Evolutionary conservation across 1,284 basidiomycete genomes (phyloP).

Genomic region (Agaricales sp.): DNA sequence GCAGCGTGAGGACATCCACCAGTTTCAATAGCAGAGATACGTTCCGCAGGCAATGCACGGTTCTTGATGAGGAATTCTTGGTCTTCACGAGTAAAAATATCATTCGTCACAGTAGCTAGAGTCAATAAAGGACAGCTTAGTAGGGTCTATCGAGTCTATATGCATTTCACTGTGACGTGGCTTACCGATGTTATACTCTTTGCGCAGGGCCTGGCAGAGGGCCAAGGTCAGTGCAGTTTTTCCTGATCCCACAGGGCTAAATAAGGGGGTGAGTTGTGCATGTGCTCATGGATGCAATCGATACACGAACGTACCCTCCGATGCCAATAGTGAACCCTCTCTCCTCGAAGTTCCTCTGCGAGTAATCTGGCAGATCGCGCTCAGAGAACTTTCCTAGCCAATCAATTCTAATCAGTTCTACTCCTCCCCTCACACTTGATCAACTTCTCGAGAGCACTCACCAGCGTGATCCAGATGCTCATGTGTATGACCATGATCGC

Average conservation of each 20-base stretch:
- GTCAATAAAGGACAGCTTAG: slow-evolving; percentile 5
- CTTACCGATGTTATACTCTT: slow-evolving; percentile 82
- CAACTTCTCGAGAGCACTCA: slow-evolving; percentile 20
- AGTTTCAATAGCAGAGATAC: slow-evolving; percentile 96
- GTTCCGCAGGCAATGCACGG: slow-evolving; percentile 73
- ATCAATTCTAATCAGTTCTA: slow-evolving; percentile 7
- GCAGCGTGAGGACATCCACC: slow-evolving; percentile 94
- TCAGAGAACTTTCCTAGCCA: slow-evolving; percentile 81
- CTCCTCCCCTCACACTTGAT: not conserved
- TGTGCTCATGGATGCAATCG: slow-evolving; percentile 3
- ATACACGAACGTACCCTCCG: slow-evolving; percentile 61
- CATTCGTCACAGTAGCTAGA: slow-evolving; percentile 90
- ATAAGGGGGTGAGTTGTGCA: slow-evolving; percentile 5
- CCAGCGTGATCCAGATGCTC: slow-evolving; percentile 85
- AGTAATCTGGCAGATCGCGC: slow-evolving; percentile 87
- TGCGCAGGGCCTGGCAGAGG: slow-evolving; percentile 79
- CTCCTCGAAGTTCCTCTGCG: slow-evolving; percentile 79
- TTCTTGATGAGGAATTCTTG: slow-evolving; percentile 96
- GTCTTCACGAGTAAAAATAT: slow-evolving; percentile 96
- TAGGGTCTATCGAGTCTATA: too few species aligned
- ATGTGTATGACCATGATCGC: slow-evolving; percentile 81
- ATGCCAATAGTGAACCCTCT: slow-evolving; percentile 96
- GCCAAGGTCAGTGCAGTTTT: slow-evolving; percentile 94
- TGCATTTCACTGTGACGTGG: slow-evolving; percentile 17
- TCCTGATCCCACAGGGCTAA: slow-evolving; percentile 90